phyloP scores from a whole-genome alignment of 2,329 filamentous ascomycete genomes.

The Aspergillus terreus region DNA sequence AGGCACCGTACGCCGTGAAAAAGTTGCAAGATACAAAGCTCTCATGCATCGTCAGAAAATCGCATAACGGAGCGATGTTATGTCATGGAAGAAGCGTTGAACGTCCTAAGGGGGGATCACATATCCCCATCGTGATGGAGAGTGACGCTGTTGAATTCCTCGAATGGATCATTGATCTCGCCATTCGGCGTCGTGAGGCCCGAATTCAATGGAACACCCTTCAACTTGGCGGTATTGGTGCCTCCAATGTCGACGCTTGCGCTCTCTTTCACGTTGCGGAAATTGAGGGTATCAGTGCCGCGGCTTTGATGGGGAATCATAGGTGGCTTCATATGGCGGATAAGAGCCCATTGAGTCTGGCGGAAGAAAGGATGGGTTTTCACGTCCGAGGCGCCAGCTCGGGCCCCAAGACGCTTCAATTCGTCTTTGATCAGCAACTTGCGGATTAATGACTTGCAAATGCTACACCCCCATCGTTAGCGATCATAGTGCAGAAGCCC shows the following conservation, averaged over 20 bases:
- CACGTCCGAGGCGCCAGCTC: constrained; percentile 93
- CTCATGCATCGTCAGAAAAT: constrained; percentile 5
- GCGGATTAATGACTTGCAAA: constrained; percentile 93
- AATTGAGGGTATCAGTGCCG: constrained; percentile 92
- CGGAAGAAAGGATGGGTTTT: constrained; percentile 96
- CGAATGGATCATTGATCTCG: constrained; percentile 84
- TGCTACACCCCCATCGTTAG: constrained; percentile 50
- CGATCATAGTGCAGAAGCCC: background rate
- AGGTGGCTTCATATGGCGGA: constrained; percentile 95
- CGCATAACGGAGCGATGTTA: background rate
- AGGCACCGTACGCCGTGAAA: background rate
- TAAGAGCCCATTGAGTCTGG: constrained; percentile 91
- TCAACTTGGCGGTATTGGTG: constrained; percentile 47
- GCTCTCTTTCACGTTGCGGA: constrained; percentile 96
- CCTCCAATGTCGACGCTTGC: constrained; percentile 73
- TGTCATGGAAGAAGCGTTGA: constrained; percentile 8
- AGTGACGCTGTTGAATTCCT: constrained; percentile 98
- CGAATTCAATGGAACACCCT: constrained; percentile 82
- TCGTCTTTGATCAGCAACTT: constrained; percentile 99
- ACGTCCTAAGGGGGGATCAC: constrained; percentile 10
- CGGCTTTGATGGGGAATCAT: constrained; percentile 90
- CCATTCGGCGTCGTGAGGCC: constrained; percentile 79
- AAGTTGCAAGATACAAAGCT: constrained; percentile 1
- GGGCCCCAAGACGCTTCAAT: constrained; percentile 84
- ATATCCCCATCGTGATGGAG: constrained; percentile 88